Evolutionary conservation across 306 rosid genomes (phyloP).

Genomic region (Ormosia emarginata): DNA sequence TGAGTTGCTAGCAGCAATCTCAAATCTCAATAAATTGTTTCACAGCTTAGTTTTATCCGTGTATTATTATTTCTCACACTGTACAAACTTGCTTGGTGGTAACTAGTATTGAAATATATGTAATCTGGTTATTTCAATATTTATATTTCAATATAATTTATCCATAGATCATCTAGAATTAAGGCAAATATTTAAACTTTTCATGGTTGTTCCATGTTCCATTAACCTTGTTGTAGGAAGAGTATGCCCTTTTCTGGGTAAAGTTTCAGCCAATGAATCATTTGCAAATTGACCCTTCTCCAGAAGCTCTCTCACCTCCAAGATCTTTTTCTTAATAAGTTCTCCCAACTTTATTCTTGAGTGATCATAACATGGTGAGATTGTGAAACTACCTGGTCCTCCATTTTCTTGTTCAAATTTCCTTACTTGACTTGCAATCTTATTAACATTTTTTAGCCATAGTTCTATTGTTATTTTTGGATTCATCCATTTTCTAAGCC

Average conservation of each 20-base stretch:
- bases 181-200: background rate
- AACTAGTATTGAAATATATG: too few species aligned
- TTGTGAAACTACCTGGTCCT: background rate
- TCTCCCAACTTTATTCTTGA: constrained; percentile 20
- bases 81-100: too few species aligned
- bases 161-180: constrained; percentile 35
- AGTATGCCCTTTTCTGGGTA: constrained; percentile 1
- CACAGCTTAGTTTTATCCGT: too few species aligned
- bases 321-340: background rate
- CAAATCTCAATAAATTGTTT: too few species aligned
- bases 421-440: constrained; percentile 1
- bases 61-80: too few species aligned
- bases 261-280: constrained; percentile 14
- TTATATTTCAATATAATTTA: too few species aligned
- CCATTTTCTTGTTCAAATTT: background rate
- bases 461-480: constrained; percentile 3
- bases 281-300: constrained; percentile 14
- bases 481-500: constrained; percentile 11
- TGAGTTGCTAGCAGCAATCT: too few species aligned
- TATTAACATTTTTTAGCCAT: constrained; percentile 28
- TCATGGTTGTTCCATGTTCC: background rate
- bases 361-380: background rate
- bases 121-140: too few species aligned
- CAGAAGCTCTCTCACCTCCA: constrained; percentile 16
- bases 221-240: constrained; percentile 16